Percentiles rank a stretch among this genome's conserved stretches.
These are phyloP conservation scores for Silene noctiflora DNA, from an alignment of 179 eudicot genomes.

Conservation along the genomic window DNA sequence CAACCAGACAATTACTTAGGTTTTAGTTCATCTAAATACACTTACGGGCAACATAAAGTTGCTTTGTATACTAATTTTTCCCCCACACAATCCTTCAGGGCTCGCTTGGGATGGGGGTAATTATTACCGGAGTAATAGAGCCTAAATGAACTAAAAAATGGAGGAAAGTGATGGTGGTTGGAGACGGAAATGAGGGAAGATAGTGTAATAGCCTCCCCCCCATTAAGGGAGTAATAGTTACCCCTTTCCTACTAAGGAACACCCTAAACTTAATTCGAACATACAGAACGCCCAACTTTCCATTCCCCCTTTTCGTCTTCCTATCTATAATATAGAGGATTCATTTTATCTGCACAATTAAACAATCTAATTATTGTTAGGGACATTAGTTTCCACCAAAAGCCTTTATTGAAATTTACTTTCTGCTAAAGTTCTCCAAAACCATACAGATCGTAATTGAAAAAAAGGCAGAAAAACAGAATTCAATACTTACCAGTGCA, in stretches of 20 bases:
- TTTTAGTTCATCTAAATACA: constrained; percentile 1
- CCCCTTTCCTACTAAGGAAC: not conserved
- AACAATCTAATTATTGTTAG: not conserved
- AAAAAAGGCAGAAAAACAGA: not conserved
- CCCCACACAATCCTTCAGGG: not conserved
- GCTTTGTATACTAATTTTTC: not conserved
- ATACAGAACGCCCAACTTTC: not conserved
- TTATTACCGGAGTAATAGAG: no score
- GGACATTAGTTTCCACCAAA: not conserved
- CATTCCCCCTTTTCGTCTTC: not conserved
- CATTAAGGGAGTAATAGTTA: no score
- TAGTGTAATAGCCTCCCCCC: no score
- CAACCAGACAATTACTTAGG: not conserved
- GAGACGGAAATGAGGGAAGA: no score
- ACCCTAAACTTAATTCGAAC: not conserved
- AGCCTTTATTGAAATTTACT: not conserved
- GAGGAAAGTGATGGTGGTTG: no score
- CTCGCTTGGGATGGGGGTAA: no score
- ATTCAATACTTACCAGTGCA: constrained; percentile 44
- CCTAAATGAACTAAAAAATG: no score
- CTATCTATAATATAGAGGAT: no score
- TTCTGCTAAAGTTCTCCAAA: not conserved
- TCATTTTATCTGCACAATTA: not conserved
- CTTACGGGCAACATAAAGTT: not conserved
- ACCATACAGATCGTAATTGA: not conserved